A percentile compares a stretch with the other conserved stretches of the same genome.
These are phyloP conservation scores for Sugiyamaella boreocaroliniensis DNA, from an alignment of 805 yeast genomes.

Conservation along the genomic window DNA sequence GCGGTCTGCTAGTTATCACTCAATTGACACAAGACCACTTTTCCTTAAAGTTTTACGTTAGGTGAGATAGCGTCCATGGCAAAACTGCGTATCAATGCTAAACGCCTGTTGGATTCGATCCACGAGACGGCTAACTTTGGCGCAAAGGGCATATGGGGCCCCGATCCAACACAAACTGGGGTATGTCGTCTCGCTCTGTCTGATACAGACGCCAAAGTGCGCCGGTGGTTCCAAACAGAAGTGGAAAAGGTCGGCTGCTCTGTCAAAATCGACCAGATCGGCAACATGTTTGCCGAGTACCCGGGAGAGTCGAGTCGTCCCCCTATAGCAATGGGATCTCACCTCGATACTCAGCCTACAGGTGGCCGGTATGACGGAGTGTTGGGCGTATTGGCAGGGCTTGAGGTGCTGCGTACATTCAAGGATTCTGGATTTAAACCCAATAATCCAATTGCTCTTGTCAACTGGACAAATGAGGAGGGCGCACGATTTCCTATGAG, in stretches of 20 bases:
- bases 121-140: slow-evolving; percentile 6
- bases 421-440: slow-evolving; percentile 52
- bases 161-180: slow-evolving; percentile 43
- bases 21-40: no score
- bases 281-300: slow-evolving; percentile 59
- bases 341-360: slow-evolving; percentile 68
- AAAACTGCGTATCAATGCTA: not conserved
- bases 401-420: slow-evolving; percentile 59
- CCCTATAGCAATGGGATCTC: slow-evolving; percentile 66
- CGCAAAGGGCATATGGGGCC: slow-evolving; percentile 9
- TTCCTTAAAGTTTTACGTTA: no score
- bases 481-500: slow-evolving; percentile 68
- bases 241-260: slow-evolving; percentile 47
- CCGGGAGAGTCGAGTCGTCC: slow-evolving; percentile 46
- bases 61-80: no score
- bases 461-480: slow-evolving; percentile 71
- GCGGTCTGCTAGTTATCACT: no score
- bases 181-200: slow-evolving; percentile 57
- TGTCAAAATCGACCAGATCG: slow-evolving; percentile 55
- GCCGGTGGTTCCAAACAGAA: slow-evolving; percentile 59
- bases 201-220: slow-evolving; percentile 54
- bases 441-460: slow-evolving; percentile 53
- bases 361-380: slow-evolving; percentile 75
- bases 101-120: slow-evolving; percentile 1
- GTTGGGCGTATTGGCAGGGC: slow-evolving; percentile 57